Percentiles rank a stretch among this genome's conserved stretches.
phyloP scores from a whole-genome alignment of 345 rosid genomes.

The Eucalyptus marginata region DNA sequence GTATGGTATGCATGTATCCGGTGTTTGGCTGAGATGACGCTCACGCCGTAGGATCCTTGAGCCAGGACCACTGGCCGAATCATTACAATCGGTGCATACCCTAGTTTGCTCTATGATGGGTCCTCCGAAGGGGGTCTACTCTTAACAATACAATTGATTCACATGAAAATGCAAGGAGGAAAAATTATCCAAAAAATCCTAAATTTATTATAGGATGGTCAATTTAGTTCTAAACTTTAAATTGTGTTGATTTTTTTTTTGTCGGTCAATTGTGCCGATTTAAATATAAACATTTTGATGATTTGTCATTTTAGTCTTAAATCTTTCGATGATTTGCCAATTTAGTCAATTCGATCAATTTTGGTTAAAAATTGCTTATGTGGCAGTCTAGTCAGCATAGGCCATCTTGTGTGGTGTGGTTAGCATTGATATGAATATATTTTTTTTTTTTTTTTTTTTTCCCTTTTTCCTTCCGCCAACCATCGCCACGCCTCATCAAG shows the following conservation, averaged over 20 bases:
- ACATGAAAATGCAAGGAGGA: background rate
- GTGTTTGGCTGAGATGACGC: background rate
- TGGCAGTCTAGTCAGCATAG: accelerated
- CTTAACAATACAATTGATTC: background rate
- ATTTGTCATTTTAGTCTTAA: background rate
- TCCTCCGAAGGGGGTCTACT: background rate
- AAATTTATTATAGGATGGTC: too few relatives aligned
- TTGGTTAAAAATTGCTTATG: background rate
- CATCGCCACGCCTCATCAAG: background rate
- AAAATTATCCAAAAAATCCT: too few relatives aligned
- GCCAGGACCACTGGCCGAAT: background rate
- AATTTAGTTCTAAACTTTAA: accelerated
- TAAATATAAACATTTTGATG: too few relatives aligned
- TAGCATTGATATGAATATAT: accelerated
- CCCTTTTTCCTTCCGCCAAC: background rate
- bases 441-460: too few relatives aligned
- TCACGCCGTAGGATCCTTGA: background rate
- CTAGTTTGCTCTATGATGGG: background rate
- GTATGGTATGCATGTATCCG: background rate
- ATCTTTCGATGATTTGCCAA: accelerated
- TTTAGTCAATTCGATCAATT: too few relatives aligned
- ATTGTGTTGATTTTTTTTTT: too few relatives aligned
- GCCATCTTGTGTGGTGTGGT: too few relatives aligned
- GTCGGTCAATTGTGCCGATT: accelerated
- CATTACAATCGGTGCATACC: background rate